A percentile compares a stretch with the other conserved stretches of the same genome.
These are phyloP conservation scores for Fusarium nelsonii DNA, from an alignment of 2,329 filamentous ascomycete species.

Conservation along the genomic window DNA sequence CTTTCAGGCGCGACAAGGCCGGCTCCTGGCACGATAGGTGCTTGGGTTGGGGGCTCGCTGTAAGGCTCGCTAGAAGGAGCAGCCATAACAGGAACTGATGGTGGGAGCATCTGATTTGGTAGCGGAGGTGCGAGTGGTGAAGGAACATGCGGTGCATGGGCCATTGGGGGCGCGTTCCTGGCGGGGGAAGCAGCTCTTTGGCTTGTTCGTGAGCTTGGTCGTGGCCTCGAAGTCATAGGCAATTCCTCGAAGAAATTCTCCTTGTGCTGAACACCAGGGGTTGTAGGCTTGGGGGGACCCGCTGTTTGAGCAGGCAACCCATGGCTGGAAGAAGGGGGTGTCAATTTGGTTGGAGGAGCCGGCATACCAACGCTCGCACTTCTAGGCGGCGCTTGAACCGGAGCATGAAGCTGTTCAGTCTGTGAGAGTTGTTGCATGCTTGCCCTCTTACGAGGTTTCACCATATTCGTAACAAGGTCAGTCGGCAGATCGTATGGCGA, in stretches of 20 bases:
- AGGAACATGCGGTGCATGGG: slow-evolving; percentile 42
- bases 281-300: slow-evolving; percentile 51
- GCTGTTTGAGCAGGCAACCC: slow-evolving; percentile 50
- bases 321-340: slow-evolving; percentile 54
- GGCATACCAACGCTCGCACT: slow-evolving; percentile 69
- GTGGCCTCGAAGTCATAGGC: slow-evolving; percentile 71
- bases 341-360: slow-evolving; percentile 44
- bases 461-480: slow-evolving; percentile 70
- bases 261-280: slow-evolving; percentile 56
- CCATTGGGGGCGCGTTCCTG: slow-evolving; percentile 49
- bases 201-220: slow-evolving; percentile 69
- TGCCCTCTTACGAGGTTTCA: slow-evolving; percentile 75
- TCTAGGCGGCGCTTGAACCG: slow-evolving; percentile 62
- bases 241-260: slow-evolving; percentile 83
- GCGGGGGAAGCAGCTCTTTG: slow-evolving; percentile 59
- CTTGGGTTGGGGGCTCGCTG: slow-evolving; percentile 23
- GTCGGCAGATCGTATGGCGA: slow-evolving; percentile 96
- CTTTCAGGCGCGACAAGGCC: slow-evolving; percentile 67
- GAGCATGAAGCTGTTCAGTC: slow-evolving; percentile 55
- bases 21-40: slow-evolving; percentile 40
- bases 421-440: slow-evolving; percentile 68
- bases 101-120: slow-evolving; percentile 39
- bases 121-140: slow-evolving; percentile 45
- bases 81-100: slow-evolving; percentile 28
- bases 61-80: slow-evolving; percentile 23